Evolutionary conservation across 495 filamentous ascomycete species (phyloP).

Genomic region (Daldinia decipiens): DNA sequence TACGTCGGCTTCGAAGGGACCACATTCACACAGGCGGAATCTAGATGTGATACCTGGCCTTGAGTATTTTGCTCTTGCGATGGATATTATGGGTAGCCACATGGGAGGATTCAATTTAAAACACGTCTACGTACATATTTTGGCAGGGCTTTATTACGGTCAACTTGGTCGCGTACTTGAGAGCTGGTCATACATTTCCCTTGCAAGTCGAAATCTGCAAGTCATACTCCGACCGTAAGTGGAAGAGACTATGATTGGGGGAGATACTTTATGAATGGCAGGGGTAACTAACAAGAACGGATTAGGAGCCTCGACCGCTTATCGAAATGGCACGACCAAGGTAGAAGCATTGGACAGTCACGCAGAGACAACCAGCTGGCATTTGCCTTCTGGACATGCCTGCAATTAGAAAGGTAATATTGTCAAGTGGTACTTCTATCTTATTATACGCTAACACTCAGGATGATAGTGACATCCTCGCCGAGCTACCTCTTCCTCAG

Average conservation of each 20-base stretch:
- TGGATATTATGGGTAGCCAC: conserved; percentile 84
- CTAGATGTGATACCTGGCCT: conserved; percentile 89
- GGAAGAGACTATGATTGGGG: background rate
- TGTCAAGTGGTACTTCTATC: background rate
- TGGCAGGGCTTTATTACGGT: conserved; percentile 88
- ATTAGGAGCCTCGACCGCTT: conserved; percentile 57
- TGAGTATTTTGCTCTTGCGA: conserved; percentile 86
- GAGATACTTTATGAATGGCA: background rate
- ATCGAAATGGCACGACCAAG: conserved; percentile 49
- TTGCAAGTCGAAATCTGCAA: conserved; percentile 79
- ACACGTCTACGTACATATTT: conserved; percentile 84
- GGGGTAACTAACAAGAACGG: conserved; percentile 13
- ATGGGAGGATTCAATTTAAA: conserved; percentile 79
- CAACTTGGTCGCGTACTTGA: conserved; percentile 89
- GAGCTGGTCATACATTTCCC: conserved; percentile 87
- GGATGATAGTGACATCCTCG: conserved; percentile 80
- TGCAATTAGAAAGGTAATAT: conserved; percentile 88
- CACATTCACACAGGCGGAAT: conserved; percentile 64
- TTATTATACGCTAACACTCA: conserved; percentile 19
- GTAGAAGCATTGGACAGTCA: conserved; percentile 45
- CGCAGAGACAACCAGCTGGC: conserved; percentile 67
- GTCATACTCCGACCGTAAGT: conserved; percentile 81
- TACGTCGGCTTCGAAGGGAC: conserved; percentile 29
- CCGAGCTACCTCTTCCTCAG: conserved; percentile 85
- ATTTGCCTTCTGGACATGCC: conserved; percentile 91